A percentile compares a stretch with the other conserved stretches of the same genome.
phyloP scores from a whole-genome alignment of 2,329 filamentous ascomycete genomes.

The Fusarium burgessii region DNA sequence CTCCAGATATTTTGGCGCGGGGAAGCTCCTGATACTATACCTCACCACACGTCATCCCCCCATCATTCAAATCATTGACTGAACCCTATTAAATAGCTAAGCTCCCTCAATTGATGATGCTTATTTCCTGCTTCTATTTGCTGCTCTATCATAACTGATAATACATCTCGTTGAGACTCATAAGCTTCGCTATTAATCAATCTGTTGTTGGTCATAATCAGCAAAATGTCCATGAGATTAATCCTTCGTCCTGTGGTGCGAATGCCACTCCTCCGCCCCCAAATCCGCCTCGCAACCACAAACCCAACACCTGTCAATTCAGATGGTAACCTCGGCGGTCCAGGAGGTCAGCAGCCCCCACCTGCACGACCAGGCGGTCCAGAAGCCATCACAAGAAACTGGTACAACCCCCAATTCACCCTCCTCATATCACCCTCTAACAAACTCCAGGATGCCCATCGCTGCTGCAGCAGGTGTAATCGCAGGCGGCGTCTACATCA shows the following conservation, averaged over 20 bases:
- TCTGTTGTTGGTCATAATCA: too few relatives aligned
- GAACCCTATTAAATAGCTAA: conserved; percentile 5
- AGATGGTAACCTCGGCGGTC: conserved; percentile 47
- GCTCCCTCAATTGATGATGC: neutral
- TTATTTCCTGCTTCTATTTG: neutral
- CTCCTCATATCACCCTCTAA: too few relatives aligned
- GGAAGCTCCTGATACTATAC: conserved; percentile 10
- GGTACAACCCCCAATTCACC: too few relatives aligned
- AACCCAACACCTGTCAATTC: conserved; percentile 2
- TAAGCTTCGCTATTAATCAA: too few relatives aligned
- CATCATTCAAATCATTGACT: conserved; percentile 38
- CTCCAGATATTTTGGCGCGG: conserved; percentile 8
- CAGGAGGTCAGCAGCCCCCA: conserved; percentile 50
- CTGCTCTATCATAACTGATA: too few relatives aligned
- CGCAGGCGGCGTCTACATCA: conserved; percentile 46
- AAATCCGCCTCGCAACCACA: conserved; percentile 22
- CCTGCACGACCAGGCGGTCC: conserved; percentile 46
- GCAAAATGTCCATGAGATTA: conserved; percentile 27
- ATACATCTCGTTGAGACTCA: too few relatives aligned
- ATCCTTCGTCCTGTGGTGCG: conserved; percentile 37
- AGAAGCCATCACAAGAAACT: conserved; percentile 50
- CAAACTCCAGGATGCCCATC: conserved; percentile 44
- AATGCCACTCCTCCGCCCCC: conserved; percentile 40
- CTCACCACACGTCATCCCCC: conserved; percentile 39
- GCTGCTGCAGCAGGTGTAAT: conserved; percentile 46